phyloP scores from a whole-genome alignment of 345 rosid species.

The Sonneratia caseolaris region DNA sequence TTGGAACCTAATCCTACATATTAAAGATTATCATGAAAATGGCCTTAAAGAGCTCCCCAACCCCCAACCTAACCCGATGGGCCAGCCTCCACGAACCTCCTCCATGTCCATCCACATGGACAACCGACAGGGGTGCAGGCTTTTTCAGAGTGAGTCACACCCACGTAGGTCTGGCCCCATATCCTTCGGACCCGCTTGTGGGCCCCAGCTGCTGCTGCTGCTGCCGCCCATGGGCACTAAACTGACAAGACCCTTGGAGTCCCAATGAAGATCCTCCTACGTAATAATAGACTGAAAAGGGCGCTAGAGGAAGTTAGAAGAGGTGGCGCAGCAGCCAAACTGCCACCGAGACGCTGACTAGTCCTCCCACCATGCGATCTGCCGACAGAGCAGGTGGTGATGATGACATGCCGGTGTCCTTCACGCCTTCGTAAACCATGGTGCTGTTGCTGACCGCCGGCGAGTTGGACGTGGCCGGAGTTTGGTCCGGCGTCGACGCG shows the following conservation, averaged over 20 bases:
- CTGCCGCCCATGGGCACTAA: too few relatives aligned
- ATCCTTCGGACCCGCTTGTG: background rate
- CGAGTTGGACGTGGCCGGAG: slow-evolving; percentile 19
- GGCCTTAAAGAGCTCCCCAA: background rate
- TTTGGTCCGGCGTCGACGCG: slow-evolving; percentile 1
- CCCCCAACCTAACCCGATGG: background rate
- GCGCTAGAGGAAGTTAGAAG: background rate
- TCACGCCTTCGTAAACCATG: slow-evolving; percentile 69
- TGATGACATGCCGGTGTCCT: slow-evolving; percentile 34
- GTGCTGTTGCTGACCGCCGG: slow-evolving; percentile 19
- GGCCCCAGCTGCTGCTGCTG: too few relatives aligned
- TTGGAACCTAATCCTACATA: background rate
- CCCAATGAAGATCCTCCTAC: too few relatives aligned
- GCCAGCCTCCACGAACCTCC: too few relatives aligned
- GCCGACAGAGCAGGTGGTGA: slow-evolving; percentile 19
- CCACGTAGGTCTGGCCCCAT: background rate
- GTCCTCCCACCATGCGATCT: slow-evolving; percentile 15
- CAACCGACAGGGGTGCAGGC: background rate
- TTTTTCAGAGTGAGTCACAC: background rate
- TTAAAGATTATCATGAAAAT: background rate
- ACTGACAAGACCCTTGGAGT: too few relatives aligned
- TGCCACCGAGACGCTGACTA: slow-evolving; percentile 30
- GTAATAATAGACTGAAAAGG: too few relatives aligned
- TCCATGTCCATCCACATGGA: too few relatives aligned
- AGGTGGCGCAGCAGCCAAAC: slow-evolving; percentile 32